Base-by-base conservation (phyloP, 768 basidiomycete species). In the Auricularia heimuer region DNA sequence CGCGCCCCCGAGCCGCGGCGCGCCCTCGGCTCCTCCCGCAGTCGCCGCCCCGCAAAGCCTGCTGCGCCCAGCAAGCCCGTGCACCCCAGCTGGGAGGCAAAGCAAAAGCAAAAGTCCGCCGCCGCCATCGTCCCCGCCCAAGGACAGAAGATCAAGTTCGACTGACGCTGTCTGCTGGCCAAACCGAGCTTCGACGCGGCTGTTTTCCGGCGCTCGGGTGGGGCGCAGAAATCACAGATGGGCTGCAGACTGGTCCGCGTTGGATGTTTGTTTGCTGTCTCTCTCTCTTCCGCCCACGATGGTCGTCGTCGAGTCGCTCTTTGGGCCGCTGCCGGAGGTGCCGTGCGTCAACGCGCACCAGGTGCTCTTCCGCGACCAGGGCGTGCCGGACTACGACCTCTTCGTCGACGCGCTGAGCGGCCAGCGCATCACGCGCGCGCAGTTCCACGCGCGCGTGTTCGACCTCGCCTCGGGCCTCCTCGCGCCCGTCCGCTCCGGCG, bases 31-130 rank as follows among this genome's bases (percentile, higher is more conserved):
- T 21, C n/a, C 33, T 7, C 11, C 34, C 56, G 56, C 14, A 10
- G 24, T 21, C 34, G 56, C 33, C 10, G 6, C 14, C 10, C 29
- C 12, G 29, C 29, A 29, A 14, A 29, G 34, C 56, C 56, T 7
- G 21, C 67, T 29, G 39, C 64, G 35, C 45, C 64, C 34, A 65
- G 75, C 21, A 80, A 72, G 72, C 79, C 83, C 36, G 68, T 97
- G 64, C 97, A 99, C 76, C 96, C 97, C 2, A 96, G 93, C 14
- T 99, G 97, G 96, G 92, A 92, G 74, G 97, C 97, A 4, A 98
- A 95, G 77, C 82, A 81, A 75, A 87, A 85, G 73, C 74, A 87
- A 66, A 92, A 89, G 76, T 85, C 69, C 51, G 61, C 62, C 3
- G 79, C 77, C n/a, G 78, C 78, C 6, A 87, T 89, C 44, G 74